These are phyloP conservation scores for Austroboletus rostrupii DNA, from an alignment of 1,284 basidiomycete species.

Conservation along the genomic window DNA sequence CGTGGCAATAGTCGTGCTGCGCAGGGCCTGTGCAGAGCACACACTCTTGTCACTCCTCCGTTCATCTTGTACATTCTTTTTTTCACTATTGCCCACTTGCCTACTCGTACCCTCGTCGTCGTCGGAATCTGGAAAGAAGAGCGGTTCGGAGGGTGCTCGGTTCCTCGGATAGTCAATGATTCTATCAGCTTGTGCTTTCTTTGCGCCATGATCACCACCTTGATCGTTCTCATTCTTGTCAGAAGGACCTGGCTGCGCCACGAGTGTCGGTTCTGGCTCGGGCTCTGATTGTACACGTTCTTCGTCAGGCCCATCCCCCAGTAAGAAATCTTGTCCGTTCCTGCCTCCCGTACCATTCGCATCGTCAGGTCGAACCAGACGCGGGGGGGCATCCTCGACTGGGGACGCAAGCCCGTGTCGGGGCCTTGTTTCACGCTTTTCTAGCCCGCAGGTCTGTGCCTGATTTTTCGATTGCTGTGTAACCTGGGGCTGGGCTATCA, in stretches of 20 bases:
- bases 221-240: slow-evolving; percentile 3
- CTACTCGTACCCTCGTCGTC: slow-evolving; percentile 2
- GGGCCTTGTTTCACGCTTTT: slow-evolving; percentile 5
- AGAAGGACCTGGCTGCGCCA: slow-evolving; percentile 11
- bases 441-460: neutral
- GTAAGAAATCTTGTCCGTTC: slow-evolving; percentile 3
- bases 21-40: neutral
- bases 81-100: neutral
- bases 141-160: slow-evolving; percentile 19
- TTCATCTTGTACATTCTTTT: neutral
- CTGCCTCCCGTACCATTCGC: neutral
- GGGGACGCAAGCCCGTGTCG: neutral
- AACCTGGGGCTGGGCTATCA: slow-evolving; percentile 31
- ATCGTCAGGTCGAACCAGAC: neutral
- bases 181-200: neutral
- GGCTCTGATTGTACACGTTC: slow-evolving; percentile 6
- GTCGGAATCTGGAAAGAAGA: slow-evolving; percentile 27
- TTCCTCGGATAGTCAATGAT: slow-evolving; percentile 9
- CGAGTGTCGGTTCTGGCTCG: slow-evolving; percentile 26
- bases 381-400: neutral
- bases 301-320: neutral
- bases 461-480: slow-evolving; percentile 2
- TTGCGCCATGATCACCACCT: neutral
- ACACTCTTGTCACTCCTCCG: neutral
- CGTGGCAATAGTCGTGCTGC: neutral